phyloP scores from a whole-genome alignment of 202 grass and related monocot genomes.

The Musa balbisiana region DNA sequence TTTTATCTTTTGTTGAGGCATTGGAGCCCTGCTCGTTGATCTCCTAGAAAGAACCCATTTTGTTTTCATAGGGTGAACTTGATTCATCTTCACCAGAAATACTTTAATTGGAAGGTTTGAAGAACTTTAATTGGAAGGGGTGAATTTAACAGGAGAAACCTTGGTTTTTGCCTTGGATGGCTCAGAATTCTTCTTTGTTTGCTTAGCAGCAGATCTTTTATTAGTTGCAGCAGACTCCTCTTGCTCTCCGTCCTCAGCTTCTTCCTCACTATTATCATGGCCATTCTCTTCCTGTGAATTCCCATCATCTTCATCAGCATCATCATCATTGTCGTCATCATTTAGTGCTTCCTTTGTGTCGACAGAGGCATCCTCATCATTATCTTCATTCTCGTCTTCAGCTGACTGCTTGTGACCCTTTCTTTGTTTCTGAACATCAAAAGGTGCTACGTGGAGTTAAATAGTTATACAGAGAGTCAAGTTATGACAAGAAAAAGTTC shows the following conservation, averaged over 20 bases:
- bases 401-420: conserved; percentile 35
- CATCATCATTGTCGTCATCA: conserved; percentile 49
- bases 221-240: conserved; percentile 44
- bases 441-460: not conserved
- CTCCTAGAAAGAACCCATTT: conserved; percentile 26
- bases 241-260: conserved; percentile 28
- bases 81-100: conserved; percentile 30
- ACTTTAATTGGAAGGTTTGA: conserved; percentile 19
- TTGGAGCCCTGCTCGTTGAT: conserved; percentile 33
- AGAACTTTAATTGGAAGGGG: conserved; percentile 22
- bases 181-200: conserved; percentile 34
- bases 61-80: conserved; percentile 23
- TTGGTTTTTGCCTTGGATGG: conserved; percentile 35
- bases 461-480: not conserved
- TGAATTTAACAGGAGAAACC: conserved; percentile 20
- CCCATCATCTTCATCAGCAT: conserved; percentile 46
- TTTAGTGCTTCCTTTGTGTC: conserved; percentile 50
- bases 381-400: conserved; percentile 55
- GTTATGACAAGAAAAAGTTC: too few species aligned
- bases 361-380: conserved; percentile 41
- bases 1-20: conserved; percentile 28
- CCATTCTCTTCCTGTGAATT: conserved; percentile 36
- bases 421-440: conserved; percentile 44
- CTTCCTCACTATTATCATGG: conserved; percentile 45
- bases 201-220: conserved; percentile 28